Evolutionary conservation across 257 asterid species (phyloP).

Genomic region (Gentiana macrophylla): DNA sequence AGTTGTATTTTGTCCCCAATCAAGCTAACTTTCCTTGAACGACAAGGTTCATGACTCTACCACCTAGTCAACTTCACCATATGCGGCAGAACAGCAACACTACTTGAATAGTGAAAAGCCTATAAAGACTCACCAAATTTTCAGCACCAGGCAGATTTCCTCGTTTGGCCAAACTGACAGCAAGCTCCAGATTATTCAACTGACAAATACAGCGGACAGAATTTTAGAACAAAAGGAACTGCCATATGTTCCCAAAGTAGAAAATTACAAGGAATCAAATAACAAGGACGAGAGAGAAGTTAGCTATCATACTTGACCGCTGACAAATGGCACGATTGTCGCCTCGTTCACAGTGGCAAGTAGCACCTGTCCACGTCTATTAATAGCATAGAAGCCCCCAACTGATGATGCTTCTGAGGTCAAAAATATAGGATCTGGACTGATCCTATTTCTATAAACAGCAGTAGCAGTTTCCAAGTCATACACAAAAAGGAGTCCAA

Average conservation of each 20-base stretch:
- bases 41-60: not conserved
- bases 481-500: constrained; percentile 96
- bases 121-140: constrained; percentile 57
- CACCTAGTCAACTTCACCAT: not conserved
- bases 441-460: constrained; percentile 92
- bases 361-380: constrained; percentile 94
- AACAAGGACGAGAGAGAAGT: constrained; percentile 4
- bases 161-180: constrained; percentile 95
- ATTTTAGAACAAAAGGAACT: not conserved
- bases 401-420: constrained; percentile 88
- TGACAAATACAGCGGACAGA: constrained; percentile 20
- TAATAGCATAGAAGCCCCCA: constrained; percentile 96
- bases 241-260: not conserved
- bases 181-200: constrained; percentile 99
- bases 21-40: too few species aligned
- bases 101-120: not conserved
- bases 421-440: constrained; percentile 96
- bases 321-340: constrained; percentile 84
- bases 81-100: not conserved
- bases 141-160: constrained; percentile 99
- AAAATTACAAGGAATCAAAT: too few species aligned
- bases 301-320: constrained; percentile 74
- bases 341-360: constrained; percentile 96
- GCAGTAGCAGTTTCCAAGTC: constrained; percentile 96
- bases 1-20: too few species aligned